Evolutionary conservation across 495 filamentous ascomycete genomes (phyloP), one percentile per base, ranked within the genome.

Genomic region (Corynascus novoguineensis): DNA sequence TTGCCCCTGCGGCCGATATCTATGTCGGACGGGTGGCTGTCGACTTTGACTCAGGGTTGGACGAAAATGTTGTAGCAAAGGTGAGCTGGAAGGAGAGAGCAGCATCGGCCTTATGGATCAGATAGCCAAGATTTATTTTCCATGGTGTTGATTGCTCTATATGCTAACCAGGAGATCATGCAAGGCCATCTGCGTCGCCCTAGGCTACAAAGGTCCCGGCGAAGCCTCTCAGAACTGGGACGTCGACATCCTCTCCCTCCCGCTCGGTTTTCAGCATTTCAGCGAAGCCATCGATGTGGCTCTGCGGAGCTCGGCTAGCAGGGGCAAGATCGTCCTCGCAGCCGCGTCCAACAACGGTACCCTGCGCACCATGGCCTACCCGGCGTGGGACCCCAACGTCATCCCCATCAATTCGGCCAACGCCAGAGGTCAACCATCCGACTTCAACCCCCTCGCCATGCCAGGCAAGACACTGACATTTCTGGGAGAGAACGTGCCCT

Each of bases 331-430:
- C 41, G n/a, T 45, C 21, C 41, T 45, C 22, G 41, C 41, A 11
- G 41, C 41, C 5, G 41, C 41, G 5, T 45, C 41, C 41, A 45
- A 45, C 41, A 45, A 45, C 41, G 41, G 41, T 11, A 45, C 41
- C 10, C 41, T 45, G 21, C 22, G 41, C 22, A 10, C 41, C 41
- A 45, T 45, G 41, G 41, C 41, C 21, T 45, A 45, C 41, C 41
- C 41, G 41, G 41, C 41, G 7, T 45, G 41, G 41, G 41, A 45
- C 9, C 5, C 41, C 21, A 11, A 25, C 41, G 41, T 45, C 21
- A 45, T 45, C 41, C 21, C 41, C 21, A 27, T 45, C 41, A 45
- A 45, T 24, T 45, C 41, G 21, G 22, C 41, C 21, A 27, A 45
- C 21, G 22, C 21, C 41, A 45, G 21, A 24, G 41, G 41, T 11